Base-by-base conservation (phyloP, 768 basidiomycete species). In the Pisolithus albus region DNA sequence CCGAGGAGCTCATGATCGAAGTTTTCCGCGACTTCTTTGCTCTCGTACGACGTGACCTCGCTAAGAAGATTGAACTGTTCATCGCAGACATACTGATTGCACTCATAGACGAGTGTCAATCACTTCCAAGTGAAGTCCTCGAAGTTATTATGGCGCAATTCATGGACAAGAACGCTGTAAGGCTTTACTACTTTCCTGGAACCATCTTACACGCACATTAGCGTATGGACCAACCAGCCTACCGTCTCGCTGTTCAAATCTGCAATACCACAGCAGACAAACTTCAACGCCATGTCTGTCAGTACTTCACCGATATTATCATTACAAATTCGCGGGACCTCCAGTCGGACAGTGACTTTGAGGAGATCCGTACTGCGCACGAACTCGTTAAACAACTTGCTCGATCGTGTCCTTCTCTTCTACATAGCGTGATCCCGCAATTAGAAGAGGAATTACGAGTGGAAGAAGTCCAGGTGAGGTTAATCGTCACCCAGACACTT, bases 301-400 rank as follows among this genome's bases (percentile, higher is more conserved):
- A 88, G 59, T 93, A 97, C 70, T 96, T 99, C 64, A 87, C 90
- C 21, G 94, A 96, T 59, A 83, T 90, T 53, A 88, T 94, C 60
- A 78, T 84, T 43, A 73, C 74, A 13, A 74, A 75, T 53, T 73
- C 81, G 36, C 70, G 71, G 39, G 70, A 71, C 37, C 80, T 85
- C 11, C 85, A 86, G 46, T 49, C 62, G 8, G 73, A 72, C 5
- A 77, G 83, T 10, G 80, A 86, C 52, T 76, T 78, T 52, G 75
- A 78, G 32, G 82, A 90, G 52, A 82, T 92, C 47, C 78, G 81
- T 54, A 76, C 75, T 4, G 86, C 91, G 3, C 95, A 97, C 67
- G 79, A 82, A 34, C 86, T 96, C 57, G 84, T 98, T 69, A 85
- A 88, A 61, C 82, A 81, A 16, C 76, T 98, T 5, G 82, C 88